phyloP scores from a whole-genome alignment of 768 basidiomycete species.

The Grammothele lineata region DNA sequence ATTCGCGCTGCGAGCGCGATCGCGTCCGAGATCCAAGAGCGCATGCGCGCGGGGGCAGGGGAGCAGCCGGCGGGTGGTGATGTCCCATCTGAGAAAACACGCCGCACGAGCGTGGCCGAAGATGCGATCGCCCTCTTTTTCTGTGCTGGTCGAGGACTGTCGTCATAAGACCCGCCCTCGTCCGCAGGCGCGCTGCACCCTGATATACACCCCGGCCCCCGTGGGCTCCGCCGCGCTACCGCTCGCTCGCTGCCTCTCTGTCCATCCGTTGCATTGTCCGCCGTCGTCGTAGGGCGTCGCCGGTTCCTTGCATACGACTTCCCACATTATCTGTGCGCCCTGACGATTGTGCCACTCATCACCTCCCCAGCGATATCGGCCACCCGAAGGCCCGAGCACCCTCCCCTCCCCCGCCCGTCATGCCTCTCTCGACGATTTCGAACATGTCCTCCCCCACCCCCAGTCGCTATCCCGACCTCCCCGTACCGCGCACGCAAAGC shows the following conservation, averaged over 20 bases:
- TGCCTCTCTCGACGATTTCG: conserved; percentile 22
- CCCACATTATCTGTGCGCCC: too few relatives aligned
- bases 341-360: too few relatives aligned
- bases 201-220: conserved; percentile 4
- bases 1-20: conserved; percentile 3
- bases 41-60: background rate
- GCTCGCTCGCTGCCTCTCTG: conserved; percentile 1
- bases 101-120: conserved; percentile 13
- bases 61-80: conserved; percentile 16
- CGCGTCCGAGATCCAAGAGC: conserved; percentile 1
- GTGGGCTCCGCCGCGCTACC: conserved; percentile 9
- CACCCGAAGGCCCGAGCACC: too few relatives aligned
- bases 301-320: too few relatives aligned
- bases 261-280: conserved; percentile 8
- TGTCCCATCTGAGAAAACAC: conserved; percentile 20
- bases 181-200: conserved; percentile 2
- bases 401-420: conserved; percentile 2
- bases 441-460: conserved; percentile 22
- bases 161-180: conserved; percentile 23
- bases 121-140: conserved; percentile 17
- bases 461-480: conserved; percentile 38
- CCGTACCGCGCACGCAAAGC: conserved; percentile 39
- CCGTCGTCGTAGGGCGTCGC: conserved; percentile 1
- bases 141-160: conserved; percentile 11
- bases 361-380: too few relatives aligned